Evolutionary conservation across 768 basidiomycete species (phyloP).

Genomic region (Auriscalpium orientale): DNA sequence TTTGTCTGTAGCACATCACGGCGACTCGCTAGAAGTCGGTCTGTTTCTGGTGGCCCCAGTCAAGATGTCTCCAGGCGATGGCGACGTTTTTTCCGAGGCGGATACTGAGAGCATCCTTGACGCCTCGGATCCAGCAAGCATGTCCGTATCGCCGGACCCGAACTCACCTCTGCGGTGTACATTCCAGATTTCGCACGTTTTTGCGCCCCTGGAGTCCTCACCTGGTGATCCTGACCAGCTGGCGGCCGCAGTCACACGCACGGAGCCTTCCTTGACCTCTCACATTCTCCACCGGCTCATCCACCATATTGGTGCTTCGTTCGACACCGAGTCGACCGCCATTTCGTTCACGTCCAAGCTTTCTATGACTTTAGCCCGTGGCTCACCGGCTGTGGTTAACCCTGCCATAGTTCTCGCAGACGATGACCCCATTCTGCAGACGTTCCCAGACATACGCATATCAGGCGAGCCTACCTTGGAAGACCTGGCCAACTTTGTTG

Average conservation of each 20-base stretch:
- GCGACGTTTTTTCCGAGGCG: background rate
- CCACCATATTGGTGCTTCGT: slow-evolving; percentile 46
- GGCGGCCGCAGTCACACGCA: slow-evolving; percentile 20
- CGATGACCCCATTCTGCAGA: slow-evolving; percentile 42
- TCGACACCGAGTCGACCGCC: slow-evolving; percentile 32
- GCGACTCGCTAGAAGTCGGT: slow-evolving; percentile 84
- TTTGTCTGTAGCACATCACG: slow-evolving; percentile 53
- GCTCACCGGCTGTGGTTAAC: slow-evolving; percentile 38
- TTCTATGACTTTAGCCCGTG: slow-evolving; percentile 53
- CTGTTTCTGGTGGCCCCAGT: slow-evolving; percentile 43
- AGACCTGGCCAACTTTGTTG: slow-evolving; percentile 73
- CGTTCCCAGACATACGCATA: slow-evolving; percentile 41
- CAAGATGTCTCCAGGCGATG: background rate
- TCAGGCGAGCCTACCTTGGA: slow-evolving; percentile 71
- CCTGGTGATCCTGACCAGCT: background rate
- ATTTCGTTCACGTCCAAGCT: slow-evolving; percentile 53
- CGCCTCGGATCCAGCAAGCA: slow-evolving; percentile 6
- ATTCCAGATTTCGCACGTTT: slow-evolving; percentile 52
- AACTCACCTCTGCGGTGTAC: slow-evolving; percentile 43
- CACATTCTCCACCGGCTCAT: slow-evolving; percentile 55
- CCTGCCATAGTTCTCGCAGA: slow-evolving; percentile 31
- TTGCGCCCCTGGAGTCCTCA: slow-evolving; percentile 19
- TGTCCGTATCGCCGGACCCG: slow-evolving; percentile 12
- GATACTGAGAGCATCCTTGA: slow-evolving; percentile 9
- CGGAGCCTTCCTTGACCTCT: slow-evolving; percentile 37